Conservation (phyloP, 2,329 filamentous ascomycete genomes). For the Verticillium dahliae region DNA sequence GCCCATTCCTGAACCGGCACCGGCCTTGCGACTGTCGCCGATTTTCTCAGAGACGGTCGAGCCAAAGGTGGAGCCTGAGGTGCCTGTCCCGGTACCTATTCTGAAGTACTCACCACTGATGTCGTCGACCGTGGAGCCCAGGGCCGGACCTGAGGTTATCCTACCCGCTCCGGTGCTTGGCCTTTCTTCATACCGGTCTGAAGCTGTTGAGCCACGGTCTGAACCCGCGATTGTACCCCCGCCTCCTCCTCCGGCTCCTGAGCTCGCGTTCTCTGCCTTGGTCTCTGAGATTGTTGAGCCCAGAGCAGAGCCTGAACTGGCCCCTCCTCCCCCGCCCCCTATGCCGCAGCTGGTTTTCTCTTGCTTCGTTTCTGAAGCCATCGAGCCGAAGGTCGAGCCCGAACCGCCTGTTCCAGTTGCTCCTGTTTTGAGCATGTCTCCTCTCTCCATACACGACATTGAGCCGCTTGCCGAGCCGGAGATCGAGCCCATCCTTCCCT, state of each 20-base stretch:
- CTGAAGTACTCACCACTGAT: slow-evolving; percentile 16
- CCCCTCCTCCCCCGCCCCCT: slow-evolving; percentile 9
- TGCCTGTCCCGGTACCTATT: slow-evolving; percentile 2
- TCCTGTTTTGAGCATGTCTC: slow-evolving; percentile 10
- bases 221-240: slow-evolving; percentile 15
- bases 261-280: slow-evolving; percentile 9
- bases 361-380: slow-evolving; percentile 18
- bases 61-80: slow-evolving; percentile 21
- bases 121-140: slow-evolving; percentile 17
- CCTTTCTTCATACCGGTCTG: slow-evolving; percentile 22
- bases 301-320: slow-evolving; percentile 18
- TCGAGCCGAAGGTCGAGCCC: slow-evolving; percentile 24
- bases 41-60: slow-evolving; percentile 24
- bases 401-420: slow-evolving; percentile 8
- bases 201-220: slow-evolving; percentile 24
- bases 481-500: slow-evolving; percentile 16
- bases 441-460: slow-evolving; percentile 8
- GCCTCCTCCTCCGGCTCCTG: slow-evolving; percentile 4
- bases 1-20: slow-evolving; percentile 7
- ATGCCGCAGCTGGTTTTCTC: slow-evolving; percentile 17
- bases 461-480: slow-evolving; percentile 18
- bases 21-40: slow-evolving; percentile 18
- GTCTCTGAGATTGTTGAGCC: slow-evolving; percentile 22
- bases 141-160: slow-evolving; percentile 22
- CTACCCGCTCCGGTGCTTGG: slow-evolving; percentile 15